Evolutionary conservation across 2,329 filamentous ascomycete genomes (phyloP), one percentile per base, ranked within the genome.

Genomic region (Xylariaceae sp.): DNA sequence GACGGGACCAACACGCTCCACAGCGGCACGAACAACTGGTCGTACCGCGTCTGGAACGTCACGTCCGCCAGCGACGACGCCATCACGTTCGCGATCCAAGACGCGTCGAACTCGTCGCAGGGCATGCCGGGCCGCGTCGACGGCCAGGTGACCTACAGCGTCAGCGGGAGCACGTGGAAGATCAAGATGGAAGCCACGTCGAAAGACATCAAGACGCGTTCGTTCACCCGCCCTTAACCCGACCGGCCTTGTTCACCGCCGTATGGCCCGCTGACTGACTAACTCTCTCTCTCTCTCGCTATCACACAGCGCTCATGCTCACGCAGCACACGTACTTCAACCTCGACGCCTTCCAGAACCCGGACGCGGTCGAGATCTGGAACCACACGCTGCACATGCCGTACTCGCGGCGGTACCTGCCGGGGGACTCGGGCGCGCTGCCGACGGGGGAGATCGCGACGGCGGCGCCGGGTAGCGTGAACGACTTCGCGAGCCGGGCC

Each of bases 251-350:
- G n/a, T n/a, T n/a, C n/a, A 12, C 26, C 19, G 32, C 37, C 54
- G 29, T 49, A 29, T 51, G 44, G 9, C 9, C 37, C 40, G 40
- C 52, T 23, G 46, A 54, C 20, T 55, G 56, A 45, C 45, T 62
- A 29, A 56, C 60, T 49, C 57, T 57, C 45, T 19, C 40, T 74
- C 41, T 74, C 29, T 32, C 29, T 29, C 41, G 6, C n/a, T n/a
- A n/a, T n/a, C n/a, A 50, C 50, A 29, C 19, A 75, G 74, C 85
- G 1, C 80, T 88, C 67, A 86, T 88, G 81, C 75, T 88, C 42
- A 85, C 81, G 29, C 84, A 85, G 43, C 86, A 88, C 72, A 84
- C 82, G 47, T 89, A 88, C 77, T 88, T 86, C 81, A 88, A 88
- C 71, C 77, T 89, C 20, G 85, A 88, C 63, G 85, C 81, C 14